Conservation (phyloP, 2,329 filamentous ascomycete genomes). For the Fusarium brevicatenulatum region DNA sequence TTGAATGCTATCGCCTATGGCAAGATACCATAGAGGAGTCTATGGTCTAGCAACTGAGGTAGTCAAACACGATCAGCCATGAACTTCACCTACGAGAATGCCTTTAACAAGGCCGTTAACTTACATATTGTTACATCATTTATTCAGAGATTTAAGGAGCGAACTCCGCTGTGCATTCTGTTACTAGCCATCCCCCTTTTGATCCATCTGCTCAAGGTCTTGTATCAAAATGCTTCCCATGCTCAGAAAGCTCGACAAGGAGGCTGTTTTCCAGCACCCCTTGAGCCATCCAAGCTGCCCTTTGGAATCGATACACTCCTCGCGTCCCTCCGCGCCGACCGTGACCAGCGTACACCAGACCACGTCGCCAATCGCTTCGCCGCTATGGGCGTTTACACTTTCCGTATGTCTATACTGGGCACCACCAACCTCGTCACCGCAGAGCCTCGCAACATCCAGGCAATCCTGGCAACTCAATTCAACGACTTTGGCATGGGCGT, state of each 20-base stretch:
- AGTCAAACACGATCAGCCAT: neutral
- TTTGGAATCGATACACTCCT: neutral
- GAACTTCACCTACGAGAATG: neutral
- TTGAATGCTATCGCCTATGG: neutral
- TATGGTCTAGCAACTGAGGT: neutral
- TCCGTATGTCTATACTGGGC: neutral
- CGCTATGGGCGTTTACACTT: neutral
- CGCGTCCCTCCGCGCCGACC: neutral
- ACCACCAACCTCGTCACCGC: neutral
- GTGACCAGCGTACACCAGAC: neutral
- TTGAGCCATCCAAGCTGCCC: neutral
- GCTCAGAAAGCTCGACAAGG: neutral
- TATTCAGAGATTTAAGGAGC: neutral
- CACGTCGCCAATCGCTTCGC: neutral
- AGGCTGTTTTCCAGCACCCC: neutral
- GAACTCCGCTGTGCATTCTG: neutral
- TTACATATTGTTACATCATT: too few species aligned
- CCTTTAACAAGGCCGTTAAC: neutral
- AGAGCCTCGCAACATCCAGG: neutral
- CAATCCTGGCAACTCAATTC: neutral
- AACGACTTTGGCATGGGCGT: neutral
- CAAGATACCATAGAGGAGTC: neutral
- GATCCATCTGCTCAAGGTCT: neutral
- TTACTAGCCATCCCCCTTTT: neutral
- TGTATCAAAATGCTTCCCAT: neutral